Evolutionary conservation across 1,284 basidiomycete species (phyloP).

Genomic region (Testicularia cyperi): DNA sequence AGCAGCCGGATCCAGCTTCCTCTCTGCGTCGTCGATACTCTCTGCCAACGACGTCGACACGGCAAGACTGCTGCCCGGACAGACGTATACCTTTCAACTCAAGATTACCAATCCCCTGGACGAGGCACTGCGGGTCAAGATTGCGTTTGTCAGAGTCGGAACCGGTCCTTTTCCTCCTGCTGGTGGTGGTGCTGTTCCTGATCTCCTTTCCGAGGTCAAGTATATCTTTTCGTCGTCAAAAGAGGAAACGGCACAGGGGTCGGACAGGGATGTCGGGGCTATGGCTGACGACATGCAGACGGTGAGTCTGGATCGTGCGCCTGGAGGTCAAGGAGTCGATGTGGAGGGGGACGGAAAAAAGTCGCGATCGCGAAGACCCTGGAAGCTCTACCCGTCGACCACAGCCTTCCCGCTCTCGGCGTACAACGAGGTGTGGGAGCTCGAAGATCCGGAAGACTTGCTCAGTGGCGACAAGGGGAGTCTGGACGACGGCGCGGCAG

Average conservation of each 20-base stretch:
- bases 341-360: too few relatives aligned
- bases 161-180: slow-evolving; percentile 5
- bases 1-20: not conserved
- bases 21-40: slow-evolving; percentile 4
- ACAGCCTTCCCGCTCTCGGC: slow-evolving; percentile 32
- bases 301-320: not conserved
- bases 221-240: slow-evolving; percentile 25
- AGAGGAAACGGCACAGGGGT: too few relatives aligned
- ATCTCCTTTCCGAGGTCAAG: slow-evolving; percentile 13
- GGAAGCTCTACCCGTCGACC: slow-evolving; percentile 26
- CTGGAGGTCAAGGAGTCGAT: too few relatives aligned
- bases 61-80: slow-evolving; percentile 17
- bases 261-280: too few relatives aligned
- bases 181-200: too few relatives aligned
- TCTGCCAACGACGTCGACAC: slow-evolving; percentile 23
- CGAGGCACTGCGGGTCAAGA: slow-evolving; percentile 42
- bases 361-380: not conserved
- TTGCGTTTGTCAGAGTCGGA: slow-evolving; percentile 34
- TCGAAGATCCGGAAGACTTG: slow-evolving; percentile 41
- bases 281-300: not conserved
- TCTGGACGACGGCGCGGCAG: not conserved
- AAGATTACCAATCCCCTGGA: slow-evolving; percentile 48
- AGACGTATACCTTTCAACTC: slow-evolving; percentile 42
- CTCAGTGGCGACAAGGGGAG: slow-evolving; percentile 10
- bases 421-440: slow-evolving; percentile 50